Conservation (phyloP, 2,329 filamentous ascomycete species). For the Didymella glomerata region DNA sequence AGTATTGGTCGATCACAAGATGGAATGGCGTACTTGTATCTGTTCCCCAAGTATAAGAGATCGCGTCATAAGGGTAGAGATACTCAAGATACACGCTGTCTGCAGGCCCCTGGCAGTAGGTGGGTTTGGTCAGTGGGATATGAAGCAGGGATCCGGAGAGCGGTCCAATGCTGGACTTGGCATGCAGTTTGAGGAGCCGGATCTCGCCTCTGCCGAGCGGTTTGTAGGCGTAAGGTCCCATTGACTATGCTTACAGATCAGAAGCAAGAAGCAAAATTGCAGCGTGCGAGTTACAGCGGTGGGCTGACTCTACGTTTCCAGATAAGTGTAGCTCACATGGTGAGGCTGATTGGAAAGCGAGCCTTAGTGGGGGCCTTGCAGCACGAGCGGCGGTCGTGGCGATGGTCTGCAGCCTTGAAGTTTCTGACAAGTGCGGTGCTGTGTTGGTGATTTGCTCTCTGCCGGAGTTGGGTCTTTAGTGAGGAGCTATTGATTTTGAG, state of each 20-base stretch:
- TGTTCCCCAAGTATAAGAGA: background rate
- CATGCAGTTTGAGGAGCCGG: background rate
- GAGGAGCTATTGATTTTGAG: background rate
- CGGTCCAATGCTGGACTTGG: background rate
- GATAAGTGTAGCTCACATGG: background rate
- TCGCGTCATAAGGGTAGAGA: background rate
- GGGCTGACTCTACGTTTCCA: background rate
- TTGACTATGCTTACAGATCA: background rate
- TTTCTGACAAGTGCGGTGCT: background rate
- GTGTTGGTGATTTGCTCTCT: background rate
- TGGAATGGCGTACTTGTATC: background rate
- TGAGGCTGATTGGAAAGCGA: background rate
- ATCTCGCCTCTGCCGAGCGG: background rate
- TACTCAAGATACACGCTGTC: background rate
- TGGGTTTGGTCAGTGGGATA: background rate
- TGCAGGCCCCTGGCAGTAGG: background rate
- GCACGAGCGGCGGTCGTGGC: background rate
- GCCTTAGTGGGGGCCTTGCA: background rate
- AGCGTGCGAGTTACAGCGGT: background rate
- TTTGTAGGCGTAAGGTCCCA: background rate
- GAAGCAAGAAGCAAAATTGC: background rate
- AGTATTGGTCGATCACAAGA: background rate
- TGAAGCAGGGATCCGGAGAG: background rate
- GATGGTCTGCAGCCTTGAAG: background rate
- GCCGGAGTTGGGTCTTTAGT: background rate